Percentiles rank a stretch among this genome's conserved stretches.
These are phyloP conservation scores for Microdochium nivale DNA, from an alignment of 2,329 filamentous ascomycete genomes.

Conservation along the genomic window DNA sequence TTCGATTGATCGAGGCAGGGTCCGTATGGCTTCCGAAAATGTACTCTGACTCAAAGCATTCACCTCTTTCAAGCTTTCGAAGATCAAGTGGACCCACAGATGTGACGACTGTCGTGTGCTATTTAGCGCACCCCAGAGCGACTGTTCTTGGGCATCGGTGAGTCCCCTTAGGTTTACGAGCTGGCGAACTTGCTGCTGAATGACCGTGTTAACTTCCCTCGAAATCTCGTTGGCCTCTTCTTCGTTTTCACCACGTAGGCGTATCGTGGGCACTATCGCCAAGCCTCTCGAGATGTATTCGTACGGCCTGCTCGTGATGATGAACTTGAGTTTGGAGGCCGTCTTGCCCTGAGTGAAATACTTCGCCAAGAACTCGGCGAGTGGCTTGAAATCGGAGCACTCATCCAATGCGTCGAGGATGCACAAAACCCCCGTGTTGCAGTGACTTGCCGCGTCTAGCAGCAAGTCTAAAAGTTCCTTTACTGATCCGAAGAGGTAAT, in stretches of 20 bases:
- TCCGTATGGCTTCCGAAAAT: constrained; percentile 7
- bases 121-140: constrained; percentile 6
- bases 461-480: constrained; percentile 22
- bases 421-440: constrained; percentile 19
- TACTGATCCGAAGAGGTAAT: constrained; percentile 12
- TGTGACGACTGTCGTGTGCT: constrained; percentile 13
- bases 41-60: constrained; percentile 4
- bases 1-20: constrained; percentile 15
- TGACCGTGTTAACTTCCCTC: constrained; percentile 20
- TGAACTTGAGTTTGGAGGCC: constrained; percentile 22
- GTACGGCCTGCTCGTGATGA: constrained; percentile 29
- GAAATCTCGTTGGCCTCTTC: constrained; percentile 17
- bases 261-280: constrained; percentile 15
- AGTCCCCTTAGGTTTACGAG: constrained; percentile 1
- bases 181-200: constrained; percentile 11
- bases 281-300: constrained; percentile 15
- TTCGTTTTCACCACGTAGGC: constrained; percentile 18
- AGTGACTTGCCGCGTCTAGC: constrained; percentile 1
- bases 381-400: constrained; percentile 16
- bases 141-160: not conserved
- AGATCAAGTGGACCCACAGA: constrained; percentile 13
- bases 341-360: constrained; percentile 12
- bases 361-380: constrained; percentile 14
- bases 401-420: constrained; percentile 33
- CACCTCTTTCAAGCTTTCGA: constrained; percentile 8